Evolutionary conservation across 2,329 filamentous ascomycete species (phyloP).

Genomic region (Cryphonectria radicalis): DNA sequence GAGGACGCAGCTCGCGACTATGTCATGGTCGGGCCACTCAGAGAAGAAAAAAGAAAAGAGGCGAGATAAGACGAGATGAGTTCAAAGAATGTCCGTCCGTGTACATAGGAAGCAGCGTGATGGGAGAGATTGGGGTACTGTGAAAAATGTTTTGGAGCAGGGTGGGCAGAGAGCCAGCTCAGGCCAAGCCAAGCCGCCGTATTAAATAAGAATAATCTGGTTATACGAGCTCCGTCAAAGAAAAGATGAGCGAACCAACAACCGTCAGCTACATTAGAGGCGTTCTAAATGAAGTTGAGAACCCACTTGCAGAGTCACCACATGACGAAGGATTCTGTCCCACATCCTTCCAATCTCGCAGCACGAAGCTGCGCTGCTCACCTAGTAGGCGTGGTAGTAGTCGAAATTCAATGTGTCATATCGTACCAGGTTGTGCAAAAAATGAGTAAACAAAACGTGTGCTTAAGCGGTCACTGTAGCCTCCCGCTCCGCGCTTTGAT

Average conservation of each 20-base stretch:
- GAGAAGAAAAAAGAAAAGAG: background rate
- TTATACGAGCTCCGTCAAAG: background rate
- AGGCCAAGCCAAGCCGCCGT: too few relatives aligned
- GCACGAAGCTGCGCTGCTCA: background rate
- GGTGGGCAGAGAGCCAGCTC: background rate
- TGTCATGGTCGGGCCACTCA: background rate
- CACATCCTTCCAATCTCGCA: constrained; percentile 2
- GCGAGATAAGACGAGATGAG: background rate
- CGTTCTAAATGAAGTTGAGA: background rate
- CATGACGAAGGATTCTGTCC: background rate
- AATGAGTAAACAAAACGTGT: background rate
- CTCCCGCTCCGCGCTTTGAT: background rate
- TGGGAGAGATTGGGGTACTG: too few relatives aligned
- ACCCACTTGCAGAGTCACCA: background rate
- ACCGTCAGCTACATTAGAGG: background rate
- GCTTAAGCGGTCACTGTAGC: background rate
- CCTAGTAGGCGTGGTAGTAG: background rate
- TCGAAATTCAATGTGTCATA: background rate
- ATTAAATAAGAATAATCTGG: background rate
- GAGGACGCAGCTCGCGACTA: background rate
- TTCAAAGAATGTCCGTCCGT: background rate
- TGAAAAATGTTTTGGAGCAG: background rate
- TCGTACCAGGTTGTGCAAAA: background rate
- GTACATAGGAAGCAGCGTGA: too few relatives aligned
- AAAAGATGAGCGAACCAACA: background rate